A percentile compares a stretch with the other conserved stretches of the same genome.
Conservation (phyloP, 306 rosid genomes). For the Oemleria cerasiformis region DNA sequence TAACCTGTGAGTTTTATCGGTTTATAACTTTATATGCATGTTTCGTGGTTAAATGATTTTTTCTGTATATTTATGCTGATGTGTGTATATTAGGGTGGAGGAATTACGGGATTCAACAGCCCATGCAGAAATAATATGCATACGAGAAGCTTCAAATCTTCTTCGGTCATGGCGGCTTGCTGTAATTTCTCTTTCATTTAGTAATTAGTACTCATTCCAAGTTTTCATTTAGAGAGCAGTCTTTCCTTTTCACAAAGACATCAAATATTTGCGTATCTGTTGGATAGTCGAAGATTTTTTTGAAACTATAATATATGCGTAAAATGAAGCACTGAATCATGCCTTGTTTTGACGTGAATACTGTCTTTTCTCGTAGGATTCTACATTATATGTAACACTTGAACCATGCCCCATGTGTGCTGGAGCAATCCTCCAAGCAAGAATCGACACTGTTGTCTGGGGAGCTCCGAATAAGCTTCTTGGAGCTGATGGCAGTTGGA, state of each 20-base stretch:
- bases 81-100: conserved; percentile 70
- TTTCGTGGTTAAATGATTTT: conserved; percentile 11
- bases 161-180: conserved; percentile 90
- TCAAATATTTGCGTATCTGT: background rate
- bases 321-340: background rate
- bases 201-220: background rate
- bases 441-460: conserved; percentile 81
- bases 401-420: conserved; percentile 99
- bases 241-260: background rate
- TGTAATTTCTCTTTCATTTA: conserved; percentile 45
- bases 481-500: conserved; percentile 99
- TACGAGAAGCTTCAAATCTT: conserved; percentile 81
- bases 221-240: background rate
- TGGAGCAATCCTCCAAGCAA: conserved; percentile 93
- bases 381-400: conserved; percentile 85
- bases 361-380: conserved; percentile 44
- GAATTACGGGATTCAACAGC: conserved; percentile 95
- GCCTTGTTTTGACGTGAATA: conserved; percentile 24
- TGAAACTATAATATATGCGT: too few relatives aligned
- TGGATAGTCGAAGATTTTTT: background rate
- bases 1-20: conserved; percentile 66
- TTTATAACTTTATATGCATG: conserved; percentile 16
- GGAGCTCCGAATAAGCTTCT: conserved; percentile 99
- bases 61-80: conserved; percentile 20
- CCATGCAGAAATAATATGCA: conserved; percentile 96